Evolutionary conservation across 164 flowering plant species (phyloP).

Genomic region (Taxillus chinensis): DNA sequence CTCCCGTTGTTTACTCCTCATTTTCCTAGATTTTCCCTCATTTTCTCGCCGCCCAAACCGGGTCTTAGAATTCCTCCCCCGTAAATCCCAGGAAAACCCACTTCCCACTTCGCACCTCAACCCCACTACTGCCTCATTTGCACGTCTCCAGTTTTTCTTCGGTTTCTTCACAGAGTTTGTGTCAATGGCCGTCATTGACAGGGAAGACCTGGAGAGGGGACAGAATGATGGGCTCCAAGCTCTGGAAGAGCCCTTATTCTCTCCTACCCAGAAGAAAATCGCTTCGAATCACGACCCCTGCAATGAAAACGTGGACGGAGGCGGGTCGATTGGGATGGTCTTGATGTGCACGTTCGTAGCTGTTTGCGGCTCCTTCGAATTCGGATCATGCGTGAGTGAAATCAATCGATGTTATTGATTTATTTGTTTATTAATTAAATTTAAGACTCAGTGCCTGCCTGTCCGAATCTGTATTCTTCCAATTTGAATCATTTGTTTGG

Average conservation of each 20-base stretch:
- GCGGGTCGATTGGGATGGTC: constrained; percentile 26
- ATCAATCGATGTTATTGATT: not conserved
- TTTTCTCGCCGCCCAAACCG: too few species aligned
- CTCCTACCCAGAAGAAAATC: not conserved
- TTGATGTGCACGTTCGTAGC: constrained; percentile 49
- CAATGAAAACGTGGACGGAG: not conserved
- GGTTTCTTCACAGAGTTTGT: not conserved
- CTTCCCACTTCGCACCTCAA: too few species aligned
- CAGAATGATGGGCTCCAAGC: not conserved
- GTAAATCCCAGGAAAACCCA: too few species aligned
- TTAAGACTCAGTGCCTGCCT: too few species aligned
- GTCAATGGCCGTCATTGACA: not conserved
- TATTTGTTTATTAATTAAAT: not conserved
- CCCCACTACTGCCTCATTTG: too few species aligned
- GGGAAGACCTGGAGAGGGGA: not conserved
- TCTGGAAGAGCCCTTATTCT: not conserved
- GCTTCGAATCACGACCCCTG: not conserved
- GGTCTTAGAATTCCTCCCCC: too few species aligned
- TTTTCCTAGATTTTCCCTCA: too few species aligned
- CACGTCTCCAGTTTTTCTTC: too few species aligned
- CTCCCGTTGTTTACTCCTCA: too few species aligned
- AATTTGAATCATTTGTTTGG: too few species aligned
- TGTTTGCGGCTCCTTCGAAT: constrained; percentile 57
- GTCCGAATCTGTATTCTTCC: not conserved
- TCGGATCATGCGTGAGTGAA: constrained; percentile 58